Evolutionary conservation across 2,329 filamentous ascomycete species (phyloP).

Genomic region (Botrytis elliptica): DNA sequence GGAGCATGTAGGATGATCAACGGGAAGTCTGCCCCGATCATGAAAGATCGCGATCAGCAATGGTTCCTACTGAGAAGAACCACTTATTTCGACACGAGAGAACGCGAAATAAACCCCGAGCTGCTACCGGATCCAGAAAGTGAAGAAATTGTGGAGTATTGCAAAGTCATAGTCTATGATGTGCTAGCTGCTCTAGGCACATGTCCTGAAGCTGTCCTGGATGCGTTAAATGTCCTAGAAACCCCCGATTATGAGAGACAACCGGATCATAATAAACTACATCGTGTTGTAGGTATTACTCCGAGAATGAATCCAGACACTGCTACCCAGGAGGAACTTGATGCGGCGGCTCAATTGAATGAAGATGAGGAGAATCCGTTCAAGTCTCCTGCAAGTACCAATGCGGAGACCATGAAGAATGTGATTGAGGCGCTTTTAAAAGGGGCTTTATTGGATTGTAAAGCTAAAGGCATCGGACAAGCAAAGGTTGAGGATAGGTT

Average conservation of each 20-base stretch:
- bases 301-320: neutral
- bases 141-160: conserved; percentile 31
- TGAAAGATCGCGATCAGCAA: conserved; percentile 23
- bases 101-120: conserved; percentile 14
- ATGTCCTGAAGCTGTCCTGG: conserved; percentile 31
- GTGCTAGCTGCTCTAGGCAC: conserved; percentile 35
- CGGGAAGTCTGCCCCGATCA: neutral
- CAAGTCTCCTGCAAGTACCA: neutral
- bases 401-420: neutral
- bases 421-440: neutral
- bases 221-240: conserved; percentile 26
- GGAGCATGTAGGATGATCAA: conserved; percentile 21
- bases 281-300: neutral
- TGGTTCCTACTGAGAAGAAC: conserved; percentile 33
- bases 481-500: neutral
- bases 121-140: conserved; percentile 24
- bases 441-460: conserved; percentile 5
- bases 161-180: conserved; percentile 35
- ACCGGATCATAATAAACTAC: neutral
- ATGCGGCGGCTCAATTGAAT: neutral
- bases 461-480: neutral
- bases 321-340: neutral
- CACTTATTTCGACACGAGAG: conserved; percentile 27
- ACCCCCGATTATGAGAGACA: neutral
- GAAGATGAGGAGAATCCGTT: neutral